phyloP scores from a whole-genome alignment of 2,329 filamentous ascomycete species.

The Remersonia thermophila region DNA sequence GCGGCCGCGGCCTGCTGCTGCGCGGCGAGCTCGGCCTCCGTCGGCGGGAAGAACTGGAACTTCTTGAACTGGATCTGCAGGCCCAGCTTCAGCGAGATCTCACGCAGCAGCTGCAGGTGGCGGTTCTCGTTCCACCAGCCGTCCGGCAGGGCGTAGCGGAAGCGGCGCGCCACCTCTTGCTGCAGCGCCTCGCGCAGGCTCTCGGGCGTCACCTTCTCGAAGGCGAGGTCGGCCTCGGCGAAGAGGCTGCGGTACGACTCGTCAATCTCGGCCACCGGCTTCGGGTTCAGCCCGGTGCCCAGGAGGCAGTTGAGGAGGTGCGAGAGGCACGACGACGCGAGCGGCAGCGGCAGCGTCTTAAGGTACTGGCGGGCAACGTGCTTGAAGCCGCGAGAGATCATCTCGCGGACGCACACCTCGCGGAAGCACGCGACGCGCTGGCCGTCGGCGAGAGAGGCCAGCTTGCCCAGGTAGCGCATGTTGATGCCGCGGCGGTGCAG shows the following conservation, averaged over 20 bases:
- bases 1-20: slow-evolving; percentile 22
- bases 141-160: slow-evolving; percentile 58
- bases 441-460: slow-evolving; percentile 59
- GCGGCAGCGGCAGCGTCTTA: slow-evolving; percentile 63
- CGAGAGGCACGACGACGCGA: slow-evolving; percentile 66
- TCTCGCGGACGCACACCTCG: slow-evolving; percentile 73
- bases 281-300: slow-evolving; percentile 61
- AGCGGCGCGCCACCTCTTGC: slow-evolving; percentile 59
- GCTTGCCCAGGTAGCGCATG: slow-evolving; percentile 81
- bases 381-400: slow-evolving; percentile 93
- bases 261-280: slow-evolving; percentile 68
- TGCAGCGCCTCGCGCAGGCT: slow-evolving; percentile 57
- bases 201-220: slow-evolving; percentile 66
- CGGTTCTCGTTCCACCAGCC: slow-evolving; percentile 58
- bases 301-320: slow-evolving; percentile 92
- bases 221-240: slow-evolving; percentile 68
- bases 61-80: slow-evolving; percentile 74
- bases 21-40: slow-evolving; percentile 16
- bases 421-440: slow-evolving; percentile 65
- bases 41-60: slow-evolving; percentile 46
- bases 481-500: slow-evolving; percentile 97
- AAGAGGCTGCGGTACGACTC: slow-evolving; percentile 63
- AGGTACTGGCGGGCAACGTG: slow-evolving; percentile 73
- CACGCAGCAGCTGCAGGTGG: slow-evolving; percentile 74
- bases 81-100: slow-evolving; percentile 78